Base-by-base conservation (phyloP, 2,329 filamentous ascomycete species). In the Alternaria viburni region DNA sequence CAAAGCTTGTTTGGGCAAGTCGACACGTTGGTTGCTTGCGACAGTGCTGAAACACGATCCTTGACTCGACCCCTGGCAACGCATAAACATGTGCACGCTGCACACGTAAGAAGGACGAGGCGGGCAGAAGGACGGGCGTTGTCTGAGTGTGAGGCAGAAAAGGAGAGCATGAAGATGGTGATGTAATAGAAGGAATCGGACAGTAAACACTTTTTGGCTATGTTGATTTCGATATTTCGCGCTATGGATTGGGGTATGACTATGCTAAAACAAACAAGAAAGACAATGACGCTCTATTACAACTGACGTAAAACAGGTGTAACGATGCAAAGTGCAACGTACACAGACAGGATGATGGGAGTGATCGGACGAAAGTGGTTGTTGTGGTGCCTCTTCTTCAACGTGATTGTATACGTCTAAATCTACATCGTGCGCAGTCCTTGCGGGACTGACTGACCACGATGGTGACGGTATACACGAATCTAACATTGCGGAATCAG, bases 11-110 rank as follows among this genome's bases (percentile, higher is more conserved):
- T 69, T 59, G 21, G 68, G 71, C 36, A 51, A 60, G 56, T 65
- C 28, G 19, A 62, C 52, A 66, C 57, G 66, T 61, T 60, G 62
- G 62, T 25, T 46, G 68, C 59, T 41, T 77, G 74, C 70, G 74
- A 78, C 75, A 56, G 56, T 62, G 44, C 65, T 78, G 75, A 65
- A 65, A 65, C 62, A 32, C 43, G 57, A 55, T 41, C 49, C 49
- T 36, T 52, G 47, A 25, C 32, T 8, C 15, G 28, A 19, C 44
- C 55, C 55, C 32, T 50, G 15, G 55, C 36, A 26, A 26, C 13
- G 30, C 23, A 57, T 52, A 21, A 57, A 41, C 36, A 41, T 41
- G 36, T 41, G 36, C 25, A 45, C 45, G 52, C 52, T 47, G 30
- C 49, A 52, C 49, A 25, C 28, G 49, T 52, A 36, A 19, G 28